Evolutionary conservation across 2,329 filamentous ascomycete genomes (phyloP), one percentile per base, ranked within the genome.

Genomic region (Hymenoscyphus albidus): DNA sequence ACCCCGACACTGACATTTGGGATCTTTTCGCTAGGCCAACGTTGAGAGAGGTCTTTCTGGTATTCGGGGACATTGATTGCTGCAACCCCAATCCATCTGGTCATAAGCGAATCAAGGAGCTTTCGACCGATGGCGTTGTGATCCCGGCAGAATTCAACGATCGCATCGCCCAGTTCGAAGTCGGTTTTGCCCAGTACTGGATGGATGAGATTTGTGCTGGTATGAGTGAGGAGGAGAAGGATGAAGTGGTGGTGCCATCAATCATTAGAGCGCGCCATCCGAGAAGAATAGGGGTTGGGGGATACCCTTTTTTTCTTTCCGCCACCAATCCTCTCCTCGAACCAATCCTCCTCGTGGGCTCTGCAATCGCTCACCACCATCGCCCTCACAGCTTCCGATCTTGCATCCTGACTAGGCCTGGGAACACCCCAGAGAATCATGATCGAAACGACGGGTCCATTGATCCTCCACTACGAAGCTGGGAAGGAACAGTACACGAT

Each of bases 351-450:
- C 38, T 44, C 62, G 32, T 59, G 62, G 54, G 62, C 61, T 61
- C 56, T 39, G 65, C 32, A 61, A 58, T 74, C 78, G 5, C 80
- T 88, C 54, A 80, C 85, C 39, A 79, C 80, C 56, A 80, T 81
- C 60, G 83, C 85, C 16, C 78, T 87, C 31, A 79, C 78, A 65
- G 81, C 82, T 13, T 81, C 83, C 71, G 81, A 83, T 57, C 78
- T 83, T 59, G 81, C 83, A 4, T 76, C 77, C 40, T 81, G 84
- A 59, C 78, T 87, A 6, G 80, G 79, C 58, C 79, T 85, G 55
- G 85, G 85, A 69, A 71, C 73, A 6, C 82, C 84, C 2, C 79
- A 83, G 71, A 82, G 85, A 73, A 80, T 88, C 68, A 82, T 87
- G 74, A 80, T 87, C 72, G 85, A 87, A 72, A 83, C 84, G 72